A percentile compares a stretch with the other conserved stretches of the same genome.
These are phyloP conservation scores for Apophysomyces variabilis DNA, from an alignment of 371 early-diverging fungal species.

Conservation along the genomic window DNA sequence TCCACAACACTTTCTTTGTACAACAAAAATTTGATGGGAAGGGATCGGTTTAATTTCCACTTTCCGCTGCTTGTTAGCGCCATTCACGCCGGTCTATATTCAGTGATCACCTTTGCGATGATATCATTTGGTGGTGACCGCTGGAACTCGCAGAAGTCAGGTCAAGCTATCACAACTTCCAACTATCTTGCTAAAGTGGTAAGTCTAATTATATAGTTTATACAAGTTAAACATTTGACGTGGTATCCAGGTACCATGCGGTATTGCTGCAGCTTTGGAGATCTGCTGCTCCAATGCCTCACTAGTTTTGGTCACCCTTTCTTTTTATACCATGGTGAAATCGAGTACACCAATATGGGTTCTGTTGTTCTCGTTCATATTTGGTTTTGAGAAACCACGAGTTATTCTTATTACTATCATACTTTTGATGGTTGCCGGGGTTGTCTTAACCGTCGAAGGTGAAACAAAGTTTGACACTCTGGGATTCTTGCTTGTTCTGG, in stretches of 20 bases:
- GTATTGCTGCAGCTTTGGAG: conserved; percentile 86
- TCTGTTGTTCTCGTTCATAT: conserved; percentile 87
- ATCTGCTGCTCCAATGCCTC: conserved; percentile 89
- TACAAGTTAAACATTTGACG: neutral
- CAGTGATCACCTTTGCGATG: conserved; percentile 55
- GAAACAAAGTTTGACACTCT: conserved; percentile 75
- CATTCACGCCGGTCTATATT: conserved; percentile 70
- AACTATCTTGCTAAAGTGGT: conserved; percentile 60
- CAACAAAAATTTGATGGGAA: conserved; percentile 82
- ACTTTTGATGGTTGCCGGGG: conserved; percentile 79
- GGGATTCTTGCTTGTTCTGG: conserved; percentile 71
- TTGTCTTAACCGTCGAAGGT: conserved; percentile 81
- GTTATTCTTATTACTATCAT: conserved; percentile 73
- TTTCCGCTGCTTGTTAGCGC: conserved; percentile 82
- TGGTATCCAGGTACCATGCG: conserved; percentile 77
- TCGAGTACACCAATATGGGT: conserved; percentile 89
- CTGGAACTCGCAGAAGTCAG: conserved; percentile 40
- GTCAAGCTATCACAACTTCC: conserved; percentile 34
- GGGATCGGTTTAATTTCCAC: conserved; percentile 74
- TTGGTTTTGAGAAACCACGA: conserved; percentile 81
- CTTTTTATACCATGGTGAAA: conserved; percentile 97
- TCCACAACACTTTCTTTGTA: conserved; percentile 82
- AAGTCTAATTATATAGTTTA: conserved; percentile 20
- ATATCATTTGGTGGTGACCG: conserved; percentile 50
- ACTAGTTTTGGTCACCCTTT: conserved; percentile 81